phyloP scores from a whole-genome alignment of 2,329 filamentous ascomycete species.

The Botrytis squamosa region DNA sequence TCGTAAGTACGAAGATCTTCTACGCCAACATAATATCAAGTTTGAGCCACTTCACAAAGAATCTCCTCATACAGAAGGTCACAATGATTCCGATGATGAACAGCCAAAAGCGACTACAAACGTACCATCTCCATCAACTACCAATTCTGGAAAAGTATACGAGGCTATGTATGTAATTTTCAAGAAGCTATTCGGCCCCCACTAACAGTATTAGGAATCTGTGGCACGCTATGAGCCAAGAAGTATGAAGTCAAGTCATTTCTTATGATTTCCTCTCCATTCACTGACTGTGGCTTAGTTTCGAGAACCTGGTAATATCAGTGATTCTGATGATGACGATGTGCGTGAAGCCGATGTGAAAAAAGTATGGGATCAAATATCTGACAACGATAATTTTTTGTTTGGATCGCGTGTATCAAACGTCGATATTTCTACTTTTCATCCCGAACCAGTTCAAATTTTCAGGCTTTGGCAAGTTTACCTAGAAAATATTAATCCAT shows the following conservation, averaged over 20 bases:
- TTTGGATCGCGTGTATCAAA: constrained; percentile 47
- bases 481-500: constrained; percentile 70
- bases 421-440: constrained; percentile 47
- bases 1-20: constrained; percentile 35
- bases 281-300: constrained; percentile 32
- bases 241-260: constrained; percentile 37
- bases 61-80: constrained; percentile 24
- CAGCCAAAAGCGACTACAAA: constrained; percentile 29
- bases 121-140: constrained; percentile 30
- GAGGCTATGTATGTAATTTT: constrained; percentile 38
- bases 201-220: constrained; percentile 43
- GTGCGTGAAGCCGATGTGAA: constrained; percentile 43
- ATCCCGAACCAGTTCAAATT: constrained; percentile 61
- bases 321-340: constrained; percentile 40
- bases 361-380: constrained; percentile 47
- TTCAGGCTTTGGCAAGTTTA: constrained; percentile 74
- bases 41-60: constrained; percentile 35
- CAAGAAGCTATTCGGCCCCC: constrained; percentile 23
- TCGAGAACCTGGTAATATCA: constrained; percentile 37
- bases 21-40: constrained; percentile 34
- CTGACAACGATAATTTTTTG: constrained; percentile 48
- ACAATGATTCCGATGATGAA: constrained; percentile 35
- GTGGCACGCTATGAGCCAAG: constrained; percentile 48
- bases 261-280: constrained; percentile 5
- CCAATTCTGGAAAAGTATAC: constrained; percentile 36